Evolutionary conservation across 768 basidiomycete species (phyloP).

Genomic region (Mycena metata): DNA sequence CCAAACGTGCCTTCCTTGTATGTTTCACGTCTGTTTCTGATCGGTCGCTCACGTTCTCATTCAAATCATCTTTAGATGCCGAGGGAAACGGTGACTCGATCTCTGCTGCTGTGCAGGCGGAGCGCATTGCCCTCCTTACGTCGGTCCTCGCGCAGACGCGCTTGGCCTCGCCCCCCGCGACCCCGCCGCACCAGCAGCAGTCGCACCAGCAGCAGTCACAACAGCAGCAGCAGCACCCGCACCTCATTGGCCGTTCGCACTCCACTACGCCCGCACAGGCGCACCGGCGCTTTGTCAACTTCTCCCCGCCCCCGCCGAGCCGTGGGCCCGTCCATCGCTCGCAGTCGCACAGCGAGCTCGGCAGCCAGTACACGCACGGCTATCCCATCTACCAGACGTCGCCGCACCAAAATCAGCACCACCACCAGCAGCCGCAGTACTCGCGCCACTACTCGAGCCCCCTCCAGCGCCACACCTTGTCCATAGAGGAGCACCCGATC

Average conservation of each 20-base stretch:
- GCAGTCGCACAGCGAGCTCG: constrained; percentile 64
- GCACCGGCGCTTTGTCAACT: constrained; percentile 55
- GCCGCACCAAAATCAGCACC: constrained; percentile 47
- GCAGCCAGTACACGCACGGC: constrained; percentile 55
- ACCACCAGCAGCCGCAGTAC: constrained; percentile 19
- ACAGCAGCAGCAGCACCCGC: constrained; percentile 36
- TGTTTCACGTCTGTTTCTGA: constrained; percentile 45
- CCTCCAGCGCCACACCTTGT: constrained; percentile 35
- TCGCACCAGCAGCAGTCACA: constrained; percentile 36
- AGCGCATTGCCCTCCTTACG: constrained; percentile 84
- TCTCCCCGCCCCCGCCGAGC: constrained; percentile 43
- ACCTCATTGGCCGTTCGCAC: constrained; percentile 53
- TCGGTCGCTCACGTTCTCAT: constrained; percentile 21
- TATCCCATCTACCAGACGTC: constrained; percentile 79
- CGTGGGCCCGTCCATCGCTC: constrained; percentile 61
- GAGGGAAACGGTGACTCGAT: constrained; percentile 92
- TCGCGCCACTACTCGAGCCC: constrained; percentile 35
- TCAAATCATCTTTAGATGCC: constrained; percentile 65
- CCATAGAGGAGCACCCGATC: constrained; percentile 28
- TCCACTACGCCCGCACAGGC: constrained; percentile 62
- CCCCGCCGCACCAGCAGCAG: constrained; percentile 32
- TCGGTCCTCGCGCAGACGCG: constrained; percentile 75
- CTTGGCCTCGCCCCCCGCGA: constrained; percentile 40
- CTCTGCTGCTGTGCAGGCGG: constrained; percentile 86
- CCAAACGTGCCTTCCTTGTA: constrained; percentile 89